Evolutionary conservation across 169 alveolate genomes (phyloP).

Genomic region (Miamiensis avidus): DNA sequence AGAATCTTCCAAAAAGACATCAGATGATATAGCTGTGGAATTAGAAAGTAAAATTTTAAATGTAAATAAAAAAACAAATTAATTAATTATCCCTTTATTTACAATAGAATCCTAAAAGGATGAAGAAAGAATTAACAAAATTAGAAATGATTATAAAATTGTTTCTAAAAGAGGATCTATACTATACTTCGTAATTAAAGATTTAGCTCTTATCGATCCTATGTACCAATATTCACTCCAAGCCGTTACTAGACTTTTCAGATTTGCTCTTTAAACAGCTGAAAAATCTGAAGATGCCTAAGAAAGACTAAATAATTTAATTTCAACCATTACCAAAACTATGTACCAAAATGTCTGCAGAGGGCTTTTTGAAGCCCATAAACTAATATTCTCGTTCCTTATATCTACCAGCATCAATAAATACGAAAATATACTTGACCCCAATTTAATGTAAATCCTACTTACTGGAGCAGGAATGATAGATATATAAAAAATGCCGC

Average conservation of each 20-base stretch:
- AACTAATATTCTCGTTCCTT: constrained; percentile 88
- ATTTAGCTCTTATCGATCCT: constrained; percentile 85
- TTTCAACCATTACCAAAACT: constrained; percentile 72
- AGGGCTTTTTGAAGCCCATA: constrained; percentile 88
- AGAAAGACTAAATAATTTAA: constrained; percentile 62
- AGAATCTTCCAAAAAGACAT: constrained; percentile 77
- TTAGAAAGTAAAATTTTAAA: neutral
- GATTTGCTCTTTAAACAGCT: constrained; percentile 63
- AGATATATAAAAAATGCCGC: constrained; percentile 45
- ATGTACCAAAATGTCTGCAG: constrained; percentile 81
- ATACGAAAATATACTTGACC: constrained; percentile 52
- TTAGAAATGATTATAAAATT: constrained; percentile 80
- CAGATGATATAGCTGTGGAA: constrained; percentile 64
- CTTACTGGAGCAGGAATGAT: constrained; percentile 76
- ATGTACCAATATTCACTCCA: constrained; percentile 87
- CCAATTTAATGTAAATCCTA: constrained; percentile 68
- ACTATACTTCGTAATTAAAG: constrained; percentile 84
- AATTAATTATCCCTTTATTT: neutral
- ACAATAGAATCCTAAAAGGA: constrained; percentile 45
- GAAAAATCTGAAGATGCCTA: constrained; percentile 46
- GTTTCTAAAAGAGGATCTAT: constrained; percentile 90
- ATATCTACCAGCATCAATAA: constrained; percentile 83
- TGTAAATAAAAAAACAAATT: neutral
- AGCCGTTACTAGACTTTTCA: constrained; percentile 84
- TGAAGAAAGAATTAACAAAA: constrained; percentile 76